Conservation (phyloP, 1,139 yeast species). For the Yamadazyma blattariae region DNA sequence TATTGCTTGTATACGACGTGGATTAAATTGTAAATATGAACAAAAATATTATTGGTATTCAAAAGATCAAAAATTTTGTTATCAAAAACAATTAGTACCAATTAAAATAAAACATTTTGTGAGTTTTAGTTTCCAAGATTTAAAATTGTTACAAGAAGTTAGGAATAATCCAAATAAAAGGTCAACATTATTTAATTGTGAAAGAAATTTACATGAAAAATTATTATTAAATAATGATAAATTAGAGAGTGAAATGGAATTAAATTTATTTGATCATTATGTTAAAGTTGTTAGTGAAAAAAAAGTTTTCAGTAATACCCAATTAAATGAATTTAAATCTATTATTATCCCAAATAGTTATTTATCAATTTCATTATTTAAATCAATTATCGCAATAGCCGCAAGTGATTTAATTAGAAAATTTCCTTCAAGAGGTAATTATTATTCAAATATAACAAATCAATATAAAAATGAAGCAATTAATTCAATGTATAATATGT, state of each 20-base stretch:
- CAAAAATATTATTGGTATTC: slow-evolving; percentile 11
- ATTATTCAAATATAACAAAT: slow-evolving; percentile 10
- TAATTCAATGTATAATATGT: slow-evolving; percentile 12
- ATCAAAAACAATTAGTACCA: not conserved
- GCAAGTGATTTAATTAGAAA: slow-evolving; percentile 15
- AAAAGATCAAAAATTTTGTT: slow-evolving; percentile 7
- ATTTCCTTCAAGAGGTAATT: slow-evolving; percentile 6
- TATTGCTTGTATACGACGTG: slow-evolving; percentile 52
- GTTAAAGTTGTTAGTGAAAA: slow-evolving; percentile 14
- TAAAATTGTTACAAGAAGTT: slow-evolving; percentile 1
- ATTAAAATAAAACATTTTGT: not conserved
- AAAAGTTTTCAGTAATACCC: slow-evolving; percentile 15
- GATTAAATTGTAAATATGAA: slow-evolving; percentile 39
- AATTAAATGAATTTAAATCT: slow-evolving; percentile 15
- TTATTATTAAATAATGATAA: not conserved
- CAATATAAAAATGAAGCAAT: slow-evolving; percentile 17
- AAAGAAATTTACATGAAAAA: slow-evolving; percentile 1
- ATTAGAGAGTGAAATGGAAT: slow-evolving; percentile 6
- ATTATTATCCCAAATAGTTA: slow-evolving; percentile 14
- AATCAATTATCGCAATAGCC: slow-evolving; percentile 15
- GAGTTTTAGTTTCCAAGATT: not conserved
- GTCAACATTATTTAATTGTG: not conserved
- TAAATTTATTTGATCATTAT: slow-evolving; percentile 14
- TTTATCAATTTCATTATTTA: slow-evolving; percentile 13
- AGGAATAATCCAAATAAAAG: slow-evolving; percentile 1